These are phyloP conservation scores for Cardiospermum halicacabum DNA, from an alignment of 345 rosid species.

Conservation along the genomic window DNA sequence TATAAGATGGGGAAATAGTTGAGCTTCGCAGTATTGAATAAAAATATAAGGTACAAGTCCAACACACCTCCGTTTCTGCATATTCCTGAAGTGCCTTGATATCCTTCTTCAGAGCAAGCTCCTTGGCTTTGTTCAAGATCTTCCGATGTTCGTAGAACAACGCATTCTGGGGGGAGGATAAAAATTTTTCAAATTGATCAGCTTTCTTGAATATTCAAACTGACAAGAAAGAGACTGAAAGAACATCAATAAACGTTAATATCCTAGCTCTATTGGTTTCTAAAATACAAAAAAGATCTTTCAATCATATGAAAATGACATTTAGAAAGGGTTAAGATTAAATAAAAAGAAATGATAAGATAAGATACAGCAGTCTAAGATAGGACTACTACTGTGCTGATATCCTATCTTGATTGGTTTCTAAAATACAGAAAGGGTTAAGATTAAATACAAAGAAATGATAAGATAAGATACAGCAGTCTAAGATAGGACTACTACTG, in stretches of 20 bases:
- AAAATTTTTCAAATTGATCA: neutral
- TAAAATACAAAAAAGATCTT: neutral
- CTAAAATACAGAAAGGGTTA: neutral
- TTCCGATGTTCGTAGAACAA: constrained; percentile 39
- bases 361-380: neutral
- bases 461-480: too few species aligned
- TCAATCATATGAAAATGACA: neutral
- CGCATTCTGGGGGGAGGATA: constrained; percentile 43
- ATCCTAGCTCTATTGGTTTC: neutral
- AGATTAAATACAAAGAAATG: too few species aligned
- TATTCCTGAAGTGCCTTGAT: constrained; percentile 53
- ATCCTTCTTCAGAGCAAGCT: constrained; percentile 57
- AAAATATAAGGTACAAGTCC: constrained; percentile 6
- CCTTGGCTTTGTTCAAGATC: constrained; percentile 50
- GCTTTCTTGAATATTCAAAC: neutral
- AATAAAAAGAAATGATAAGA: neutral
- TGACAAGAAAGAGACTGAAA: neutral
- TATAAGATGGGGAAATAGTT: constrained; percentile 9
- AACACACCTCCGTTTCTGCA: constrained; percentile 43
- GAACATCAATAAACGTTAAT: too few species aligned
- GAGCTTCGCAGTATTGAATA: neutral
- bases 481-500: too few species aligned
- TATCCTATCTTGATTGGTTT: neutral
- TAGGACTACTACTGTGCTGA: neutral
- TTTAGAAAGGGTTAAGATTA: neutral